Percentiles rank a stretch among this genome's conserved stretches.
Evolutionary conservation across 495 filamentous ascomycete genomes (phyloP).

Genomic region (Friedmanniomyces simplex): DNA sequence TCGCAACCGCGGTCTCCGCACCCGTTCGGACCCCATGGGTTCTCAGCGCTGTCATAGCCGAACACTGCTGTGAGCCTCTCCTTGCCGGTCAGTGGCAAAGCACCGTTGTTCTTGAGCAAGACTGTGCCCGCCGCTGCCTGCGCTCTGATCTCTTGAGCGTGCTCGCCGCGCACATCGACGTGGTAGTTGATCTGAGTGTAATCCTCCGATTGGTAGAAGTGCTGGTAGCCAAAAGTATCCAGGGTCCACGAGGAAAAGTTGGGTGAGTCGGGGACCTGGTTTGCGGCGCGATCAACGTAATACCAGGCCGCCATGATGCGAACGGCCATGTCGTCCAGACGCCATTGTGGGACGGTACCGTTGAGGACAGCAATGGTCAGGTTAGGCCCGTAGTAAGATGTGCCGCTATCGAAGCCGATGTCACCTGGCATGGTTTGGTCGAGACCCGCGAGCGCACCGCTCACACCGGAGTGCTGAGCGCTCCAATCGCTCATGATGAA

Average conservation of each 20-base stretch:
- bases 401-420: slow-evolving; percentile 56
- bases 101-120: slow-evolving; percentile 75
- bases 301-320: slow-evolving; percentile 92
- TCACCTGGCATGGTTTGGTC: slow-evolving; percentile 98
- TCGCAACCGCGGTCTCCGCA: slow-evolving; percentile 76
- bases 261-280: slow-evolving; percentile 44
- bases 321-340: slow-evolving; percentile 84
- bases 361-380: slow-evolving; percentile 80
- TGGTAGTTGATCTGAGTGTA: slow-evolving; percentile 69
- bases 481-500: slow-evolving; percentile 74
- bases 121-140: slow-evolving; percentile 70
- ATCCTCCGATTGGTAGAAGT: slow-evolving; percentile 49
- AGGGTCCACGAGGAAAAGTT: slow-evolving; percentile 85
- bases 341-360: slow-evolving; percentile 81
- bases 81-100: slow-evolving; percentile 63
- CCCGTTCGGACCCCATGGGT: slow-evolving; percentile 71
- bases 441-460: slow-evolving; percentile 67
- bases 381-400: slow-evolving; percentile 78
- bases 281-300: slow-evolving; percentile 64
- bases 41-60: slow-evolving; percentile 74
- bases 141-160: slow-evolving; percentile 59
- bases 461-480: slow-evolving; percentile 77
- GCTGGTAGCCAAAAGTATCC: slow-evolving; percentile 61
- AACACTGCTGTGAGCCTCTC: slow-evolving; percentile 72
- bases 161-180: slow-evolving; percentile 71